Base-by-base conservation (phyloP, 257 asterid genomes). In the Petrea volubilis region DNA sequence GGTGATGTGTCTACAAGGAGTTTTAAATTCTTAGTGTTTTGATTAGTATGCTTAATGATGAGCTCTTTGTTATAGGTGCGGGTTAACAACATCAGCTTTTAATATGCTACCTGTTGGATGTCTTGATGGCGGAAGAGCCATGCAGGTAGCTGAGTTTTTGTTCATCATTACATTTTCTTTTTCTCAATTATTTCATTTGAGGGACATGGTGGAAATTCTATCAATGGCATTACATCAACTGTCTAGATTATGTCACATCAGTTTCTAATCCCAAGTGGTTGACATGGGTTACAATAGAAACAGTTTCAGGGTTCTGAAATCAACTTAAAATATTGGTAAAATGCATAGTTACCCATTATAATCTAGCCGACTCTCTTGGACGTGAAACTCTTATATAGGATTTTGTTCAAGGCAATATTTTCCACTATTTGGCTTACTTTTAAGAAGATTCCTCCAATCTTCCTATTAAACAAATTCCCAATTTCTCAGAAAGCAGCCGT, bases 91-190 rank as follows among this genome's bases (percentile, higher is more conserved):
- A n/a, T 88, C 97, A 61, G 95, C 97, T 80, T 87, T 93, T 79
- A 93, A 93, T 80, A 73, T 93, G 97, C 87, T 90, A 18, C 98
- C 98, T 25, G 86, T 90, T 72, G 98, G 98, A 80, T 90, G 96
- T 82, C 97, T 93, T 17, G 98, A 93, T 74, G 98, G 98, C 31
- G 98, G 98, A 73, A 84, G 97, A 85, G 97, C 98, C 61, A 78
- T 93, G 92, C 97, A 93, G 98, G 98, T 90, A 73, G 34, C 77
- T 65, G 40, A 66, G 73, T 68, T 70, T 50, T 61, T 55, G 13
- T 2, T 40, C 50, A 24, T 20, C 58, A 31, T 12, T 23, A 13
- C 25, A 27, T 24, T 60, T 20, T 49, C 36, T 6, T 7, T 59
- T 24, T 34, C 40, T 40, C 6, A 21, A 25, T 43, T 46, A 25